Conservation (phyloP, 1,284 basidiomycete genomes). For the Pholiota adiposa region DNA sequence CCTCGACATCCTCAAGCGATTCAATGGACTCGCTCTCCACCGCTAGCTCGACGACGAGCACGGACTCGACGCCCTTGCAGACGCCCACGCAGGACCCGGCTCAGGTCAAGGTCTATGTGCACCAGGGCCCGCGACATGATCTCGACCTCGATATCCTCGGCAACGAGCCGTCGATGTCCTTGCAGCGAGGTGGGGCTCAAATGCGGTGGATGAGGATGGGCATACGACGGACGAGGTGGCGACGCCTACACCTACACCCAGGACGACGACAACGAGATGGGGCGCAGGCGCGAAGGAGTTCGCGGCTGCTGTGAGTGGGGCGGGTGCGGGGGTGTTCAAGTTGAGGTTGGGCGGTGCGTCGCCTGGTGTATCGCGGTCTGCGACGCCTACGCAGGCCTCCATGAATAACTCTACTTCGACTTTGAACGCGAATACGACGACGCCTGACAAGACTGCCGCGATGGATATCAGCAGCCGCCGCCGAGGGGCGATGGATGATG, state of each 20-base stretch:
- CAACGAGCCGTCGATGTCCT: not conserved
- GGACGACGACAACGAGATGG: not conserved
- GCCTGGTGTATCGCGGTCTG: conserved; percentile 4
- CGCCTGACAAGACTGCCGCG: not conserved
- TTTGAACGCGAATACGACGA: not conserved
- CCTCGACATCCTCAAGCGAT: not conserved
- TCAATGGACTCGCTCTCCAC: conserved; percentile 9
- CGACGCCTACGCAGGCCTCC: conserved; percentile 7
- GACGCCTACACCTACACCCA: not conserved
- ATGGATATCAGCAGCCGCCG: not conserved
- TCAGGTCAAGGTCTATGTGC: conserved; percentile 4
- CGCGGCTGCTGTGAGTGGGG: not conserved
- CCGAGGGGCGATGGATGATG: too few relatives aligned
- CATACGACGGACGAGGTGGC: not conserved
- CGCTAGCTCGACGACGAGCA: conserved; percentile 19
- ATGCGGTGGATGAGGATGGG: not conserved
- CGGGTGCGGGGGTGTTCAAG: not conserved
- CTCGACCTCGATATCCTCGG: conserved; percentile 2
- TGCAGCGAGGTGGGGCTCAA: not conserved
- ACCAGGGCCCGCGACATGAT: not conserved
- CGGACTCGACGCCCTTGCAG: conserved; percentile 32
- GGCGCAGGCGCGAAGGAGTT: not conserved
- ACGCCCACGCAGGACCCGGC: conserved; percentile 22
- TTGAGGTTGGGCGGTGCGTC: not conserved
- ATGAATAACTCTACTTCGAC: not conserved